A percentile compares a stretch with the other conserved stretches of the same genome.
Evolutionary conservation across 2,329 filamentous ascomycete species (phyloP).

Genomic region (Xylaria sp.): DNA sequence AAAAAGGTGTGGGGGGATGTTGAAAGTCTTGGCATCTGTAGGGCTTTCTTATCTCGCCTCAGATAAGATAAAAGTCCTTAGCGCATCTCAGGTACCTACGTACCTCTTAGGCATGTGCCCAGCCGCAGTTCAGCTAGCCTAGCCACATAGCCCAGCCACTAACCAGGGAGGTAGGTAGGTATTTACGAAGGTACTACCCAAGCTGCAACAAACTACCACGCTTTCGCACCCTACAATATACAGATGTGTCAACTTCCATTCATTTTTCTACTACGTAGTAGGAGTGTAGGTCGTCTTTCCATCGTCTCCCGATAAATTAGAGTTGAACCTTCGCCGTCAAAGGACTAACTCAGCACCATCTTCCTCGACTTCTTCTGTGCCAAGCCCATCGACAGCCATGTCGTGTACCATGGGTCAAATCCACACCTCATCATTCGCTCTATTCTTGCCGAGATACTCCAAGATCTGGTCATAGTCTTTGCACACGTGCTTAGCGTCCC

Average conservation of each 20-base stretch:
- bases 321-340: no score
- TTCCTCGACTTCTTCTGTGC: background rate
- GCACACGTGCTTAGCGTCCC: constrained; percentile 58
- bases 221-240: no score
- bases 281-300: no score
- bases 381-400: background rate
- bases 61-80: constrained; percentile 20
- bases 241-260: no score
- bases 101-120: background rate
- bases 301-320: no score
- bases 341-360: background rate
- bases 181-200: no score
- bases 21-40: constrained; percentile 36
- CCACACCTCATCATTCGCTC: constrained; percentile 53
- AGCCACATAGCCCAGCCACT: background rate
- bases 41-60: constrained; percentile 38
- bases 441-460: constrained; percentile 50
- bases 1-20: background rate
- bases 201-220: no score
- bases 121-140: no score
- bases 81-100: background rate
- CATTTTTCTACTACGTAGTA: no score
- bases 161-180: no score
- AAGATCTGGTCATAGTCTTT: constrained; percentile 53
- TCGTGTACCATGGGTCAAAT: constrained; percentile 45